These are phyloP conservation scores for Colletotrichum destructivum DNA, from an alignment of 2,329 filamentous ascomycete genomes.

Conservation along the genomic window DNA sequence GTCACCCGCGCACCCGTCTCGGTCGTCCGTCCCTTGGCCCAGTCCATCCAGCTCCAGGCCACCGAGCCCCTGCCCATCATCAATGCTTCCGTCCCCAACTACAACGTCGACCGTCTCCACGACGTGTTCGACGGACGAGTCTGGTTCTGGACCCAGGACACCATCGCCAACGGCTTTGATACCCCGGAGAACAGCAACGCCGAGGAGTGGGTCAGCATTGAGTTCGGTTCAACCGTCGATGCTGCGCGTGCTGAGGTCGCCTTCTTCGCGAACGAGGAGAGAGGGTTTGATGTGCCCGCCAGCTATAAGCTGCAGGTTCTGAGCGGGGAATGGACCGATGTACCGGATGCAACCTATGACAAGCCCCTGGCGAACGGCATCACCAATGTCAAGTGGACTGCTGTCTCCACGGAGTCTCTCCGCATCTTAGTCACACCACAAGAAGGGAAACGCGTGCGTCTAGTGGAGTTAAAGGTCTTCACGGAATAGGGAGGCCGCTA, in stretches of 20 bases:
- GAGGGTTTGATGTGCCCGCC: conserved; percentile 19
- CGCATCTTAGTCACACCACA: conserved; percentile 19
- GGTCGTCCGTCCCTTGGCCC: conserved; percentile 12
- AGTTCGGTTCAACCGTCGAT: conserved; percentile 10
- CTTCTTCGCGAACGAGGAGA: conserved; percentile 29
- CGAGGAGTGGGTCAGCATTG: conserved; percentile 29
- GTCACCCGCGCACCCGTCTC: conserved; percentile 7
- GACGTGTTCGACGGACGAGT: conserved; percentile 30
- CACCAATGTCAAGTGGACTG: conserved; percentile 29
- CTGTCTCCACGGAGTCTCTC: conserved; percentile 2
- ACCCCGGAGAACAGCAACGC: conserved; percentile 12
- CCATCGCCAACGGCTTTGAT: conserved; percentile 21
- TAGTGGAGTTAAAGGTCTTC: conserved; percentile 30
- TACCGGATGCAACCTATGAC: conserved; percentile 12
- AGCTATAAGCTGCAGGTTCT: conserved; percentile 24
- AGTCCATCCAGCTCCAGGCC: conserved; percentile 19
- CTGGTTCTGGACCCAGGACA: conserved; percentile 32
- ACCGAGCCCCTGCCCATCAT: conserved; percentile 4
- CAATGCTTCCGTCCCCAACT: conserved; percentile 22
- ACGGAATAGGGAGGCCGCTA: conserved; percentile 1
- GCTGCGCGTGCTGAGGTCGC: conserved; percentile 16
- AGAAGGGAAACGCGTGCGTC: conserved; percentile 20
- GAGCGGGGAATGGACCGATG: conserved; percentile 20
- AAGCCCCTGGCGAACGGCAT: conserved; percentile 24
- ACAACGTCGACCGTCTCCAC: conserved; percentile 22